These are phyloP conservation scores for Pseudomassariella vexata DNA, from an alignment of 2,329 filamentous ascomycete species.

Conservation along the genomic window DNA sequence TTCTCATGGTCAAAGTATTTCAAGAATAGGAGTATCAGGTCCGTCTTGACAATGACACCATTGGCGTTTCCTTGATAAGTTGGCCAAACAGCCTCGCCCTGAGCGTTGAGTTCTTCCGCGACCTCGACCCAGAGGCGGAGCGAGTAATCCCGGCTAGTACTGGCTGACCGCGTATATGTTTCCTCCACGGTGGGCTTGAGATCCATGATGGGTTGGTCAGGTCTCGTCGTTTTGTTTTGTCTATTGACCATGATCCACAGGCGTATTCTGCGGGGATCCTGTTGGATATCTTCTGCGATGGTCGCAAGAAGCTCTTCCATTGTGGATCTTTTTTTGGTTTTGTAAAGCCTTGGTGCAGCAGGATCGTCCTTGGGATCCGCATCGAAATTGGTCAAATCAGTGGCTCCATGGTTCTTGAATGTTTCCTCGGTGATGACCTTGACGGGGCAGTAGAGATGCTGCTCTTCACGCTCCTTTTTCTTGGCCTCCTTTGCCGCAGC, in stretches of 20 bases:
- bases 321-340: constrained; percentile 68
- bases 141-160: constrained; percentile 58
- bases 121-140: constrained; percentile 86
- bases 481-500: constrained; percentile 67
- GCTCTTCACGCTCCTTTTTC: constrained; percentile 86
- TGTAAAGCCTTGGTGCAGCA: constrained; percentile 66
- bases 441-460: constrained; percentile 84
- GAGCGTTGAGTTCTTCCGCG: constrained; percentile 57
- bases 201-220: constrained; percentile 81
- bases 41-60: constrained; percentile 51
- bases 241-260: constrained; percentile 98
- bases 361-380: constrained; percentile 48
- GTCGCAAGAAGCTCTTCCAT: constrained; percentile 68
- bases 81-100: constrained; percentile 70
- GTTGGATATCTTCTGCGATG: constrained; percentile 63
- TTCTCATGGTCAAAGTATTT: constrained; percentile 82
- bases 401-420: constrained; percentile 75
- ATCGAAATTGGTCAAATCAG: constrained; percentile 73
- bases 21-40: constrained; percentile 76
- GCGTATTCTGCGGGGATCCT: constrained; percentile 66
- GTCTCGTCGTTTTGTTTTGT: constrained; percentile 92
- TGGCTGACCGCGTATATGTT: constrained; percentile 41
- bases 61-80: constrained; percentile 54
- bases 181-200: constrained; percentile 74
- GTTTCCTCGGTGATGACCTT: constrained; percentile 77